phyloP scores from a whole-genome alignment of 805 yeast species.

The Maudiozyma barnettii region DNA sequence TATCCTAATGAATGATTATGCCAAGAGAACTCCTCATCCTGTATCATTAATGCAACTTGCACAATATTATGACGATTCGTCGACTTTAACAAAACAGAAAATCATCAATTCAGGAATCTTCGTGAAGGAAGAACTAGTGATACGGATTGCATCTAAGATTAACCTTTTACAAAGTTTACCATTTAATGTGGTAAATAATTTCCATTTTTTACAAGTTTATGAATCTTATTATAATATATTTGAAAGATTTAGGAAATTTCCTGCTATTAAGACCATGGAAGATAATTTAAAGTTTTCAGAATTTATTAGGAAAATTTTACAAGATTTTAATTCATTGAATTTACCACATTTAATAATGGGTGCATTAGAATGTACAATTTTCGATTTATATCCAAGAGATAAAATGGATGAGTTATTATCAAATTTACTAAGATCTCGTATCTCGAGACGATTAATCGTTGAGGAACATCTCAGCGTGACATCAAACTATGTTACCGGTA shows the following conservation, averaged over 20 bases:
- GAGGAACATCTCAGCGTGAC: slow-evolving; percentile 85
- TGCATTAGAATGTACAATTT: slow-evolving; percentile 66
- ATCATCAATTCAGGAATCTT: slow-evolving; percentile 78
- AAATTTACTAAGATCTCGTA: slow-evolving; percentile 71
- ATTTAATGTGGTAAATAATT: slow-evolving; percentile 73
- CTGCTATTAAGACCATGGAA: slow-evolving; percentile 54
- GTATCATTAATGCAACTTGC: slow-evolving; percentile 86
- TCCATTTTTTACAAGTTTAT: slow-evolving; percentile 78
- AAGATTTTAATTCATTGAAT: slow-evolving; percentile 69
- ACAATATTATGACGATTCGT: slow-evolving; percentile 60
- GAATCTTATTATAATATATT: slow-evolving; percentile 84
- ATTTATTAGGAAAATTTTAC: slow-evolving; percentile 50
- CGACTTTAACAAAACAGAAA: slow-evolving; percentile 62
- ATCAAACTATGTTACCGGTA: slow-evolving; percentile 43
- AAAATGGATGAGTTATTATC: slow-evolving; percentile 68
- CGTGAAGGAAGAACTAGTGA: slow-evolving; percentile 76
- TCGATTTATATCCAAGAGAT: slow-evolving; percentile 46
- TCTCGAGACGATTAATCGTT: slow-evolving; percentile 79
- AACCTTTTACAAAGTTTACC: slow-evolving; percentile 75
- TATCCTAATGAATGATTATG: slow-evolving; percentile 20
- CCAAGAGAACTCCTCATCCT: slow-evolving; percentile 65
- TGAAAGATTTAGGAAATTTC: slow-evolving; percentile 70
- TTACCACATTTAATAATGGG: slow-evolving; percentile 91
- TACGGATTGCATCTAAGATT: slow-evolving; percentile 72
- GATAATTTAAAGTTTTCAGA: slow-evolving; percentile 70